A percentile compares a stretch with the other conserved stretches of the same genome.
These are phyloP conservation scores for Aureobasidium zeae DNA, from an alignment of 2,329 filamentous ascomycete species.

Conservation along the genomic window DNA sequence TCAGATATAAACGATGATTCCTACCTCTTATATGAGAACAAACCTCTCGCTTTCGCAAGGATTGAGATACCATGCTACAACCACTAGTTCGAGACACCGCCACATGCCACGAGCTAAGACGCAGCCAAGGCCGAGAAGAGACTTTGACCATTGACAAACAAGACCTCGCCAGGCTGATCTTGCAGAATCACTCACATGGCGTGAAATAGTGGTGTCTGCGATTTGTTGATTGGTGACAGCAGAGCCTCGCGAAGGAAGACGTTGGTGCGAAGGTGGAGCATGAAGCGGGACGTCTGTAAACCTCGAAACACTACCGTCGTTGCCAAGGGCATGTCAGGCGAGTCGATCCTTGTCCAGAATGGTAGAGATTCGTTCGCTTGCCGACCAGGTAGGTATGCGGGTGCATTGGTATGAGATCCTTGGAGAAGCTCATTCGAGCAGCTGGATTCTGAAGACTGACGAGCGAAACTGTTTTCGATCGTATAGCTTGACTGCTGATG, in stretches of 20 bases:
- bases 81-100: constrained; percentile 4
- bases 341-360: no score
- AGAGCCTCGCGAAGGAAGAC: constrained; percentile 10
- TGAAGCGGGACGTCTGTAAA: background rate
- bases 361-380: no score
- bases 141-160: constrained; percentile 4
- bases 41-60: background rate
- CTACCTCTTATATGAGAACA: constrained; percentile 1
- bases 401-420: no score
- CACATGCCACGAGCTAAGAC: constrained; percentile 5
- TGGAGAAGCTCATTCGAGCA: no score
- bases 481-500: no score
- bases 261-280: constrained; percentile 2
- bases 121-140: constrained; percentile 8
- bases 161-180: constrained; percentile 6
- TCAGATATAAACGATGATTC: background rate
- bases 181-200: no score
- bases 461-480: no score
- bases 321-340: constrained; percentile 2
- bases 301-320: constrained; percentile 9
- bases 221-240: background rate
- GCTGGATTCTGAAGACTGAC: no score
- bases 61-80: background rate
- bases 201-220: background rate
- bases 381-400: no score